Evolutionary conservation across 2,329 filamentous ascomycete genomes (phyloP).

Genomic region (Fusarium goolgardi): DNA sequence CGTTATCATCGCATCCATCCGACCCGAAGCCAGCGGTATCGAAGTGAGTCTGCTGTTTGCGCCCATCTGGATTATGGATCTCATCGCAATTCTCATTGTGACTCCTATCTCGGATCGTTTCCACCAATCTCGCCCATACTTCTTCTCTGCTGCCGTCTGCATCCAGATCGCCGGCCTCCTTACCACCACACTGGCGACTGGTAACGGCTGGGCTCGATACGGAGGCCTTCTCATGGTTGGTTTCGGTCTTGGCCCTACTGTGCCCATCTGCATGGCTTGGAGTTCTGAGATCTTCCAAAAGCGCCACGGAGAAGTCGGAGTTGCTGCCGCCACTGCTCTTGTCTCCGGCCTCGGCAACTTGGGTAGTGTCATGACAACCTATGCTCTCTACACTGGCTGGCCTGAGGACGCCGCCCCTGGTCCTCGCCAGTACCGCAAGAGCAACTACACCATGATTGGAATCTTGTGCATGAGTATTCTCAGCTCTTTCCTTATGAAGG

Average conservation of each 20-base stretch:
- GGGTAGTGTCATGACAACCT: conserved; percentile 87
- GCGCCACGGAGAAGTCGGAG: conserved; percentile 89
- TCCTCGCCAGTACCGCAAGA: conserved; percentile 78
- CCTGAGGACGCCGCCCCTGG: conserved; percentile 77
- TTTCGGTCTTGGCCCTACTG: conserved; percentile 89
- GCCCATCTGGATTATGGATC: conserved; percentile 94
- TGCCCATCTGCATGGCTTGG: conserved; percentile 95
- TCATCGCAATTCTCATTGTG: conserved; percentile 85
- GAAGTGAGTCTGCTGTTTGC: conserved; percentile 86
- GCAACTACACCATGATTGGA: conserved; percentile 88
- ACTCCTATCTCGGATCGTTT: conserved; percentile 90
- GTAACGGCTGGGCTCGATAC: conserved; percentile 84
- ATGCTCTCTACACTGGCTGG: conserved; percentile 91
- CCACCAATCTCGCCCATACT: conserved; percentile 80
- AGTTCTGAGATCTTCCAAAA: conserved; percentile 90
- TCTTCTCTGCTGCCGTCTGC: conserved; percentile 80
- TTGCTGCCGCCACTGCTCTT: conserved; percentile 85
- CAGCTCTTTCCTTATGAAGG: conserved; percentile 75
- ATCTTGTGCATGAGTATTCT: conserved; percentile 83
- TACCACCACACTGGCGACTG: conserved; percentile 77
- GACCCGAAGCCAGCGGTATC: conserved; percentile 77
- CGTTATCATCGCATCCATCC: conserved; percentile 84
- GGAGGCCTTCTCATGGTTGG: conserved; percentile 90
- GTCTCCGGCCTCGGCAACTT: conserved; percentile 90
- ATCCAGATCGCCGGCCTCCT: conserved; percentile 87